These are phyloP conservation scores for Fraxinus quadrangulata DNA, from an alignment of 257 asterid species.

Conservation along the genomic window DNA sequence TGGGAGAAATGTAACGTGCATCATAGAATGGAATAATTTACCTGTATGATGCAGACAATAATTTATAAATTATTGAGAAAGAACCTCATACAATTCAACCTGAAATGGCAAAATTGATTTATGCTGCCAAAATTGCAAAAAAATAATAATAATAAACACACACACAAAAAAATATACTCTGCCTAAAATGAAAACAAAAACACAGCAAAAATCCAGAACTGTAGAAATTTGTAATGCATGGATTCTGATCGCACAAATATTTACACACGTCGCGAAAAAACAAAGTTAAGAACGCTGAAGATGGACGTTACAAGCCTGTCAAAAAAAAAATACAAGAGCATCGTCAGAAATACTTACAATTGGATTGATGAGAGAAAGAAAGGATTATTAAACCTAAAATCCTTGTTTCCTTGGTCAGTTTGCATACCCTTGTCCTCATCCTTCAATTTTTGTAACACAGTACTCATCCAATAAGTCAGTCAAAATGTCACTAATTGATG, in stretches of 20 bases:
- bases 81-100: not conserved
- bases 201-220: not conserved
- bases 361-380: not conserved
- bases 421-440: not conserved
- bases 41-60: not conserved
- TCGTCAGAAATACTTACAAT: too few relatives aligned
- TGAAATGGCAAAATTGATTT: not conserved
- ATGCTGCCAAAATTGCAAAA: not conserved
- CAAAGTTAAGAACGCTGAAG: too few relatives aligned
- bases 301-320: too few relatives aligned
- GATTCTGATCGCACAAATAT: not conserved
- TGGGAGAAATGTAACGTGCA: conserved; percentile 30
- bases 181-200: not conserved
- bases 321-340: too few relatives aligned
- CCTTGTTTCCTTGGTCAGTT: not conserved
- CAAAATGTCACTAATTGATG: not conserved
- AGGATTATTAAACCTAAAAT: not conserved
- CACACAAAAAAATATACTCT: not conserved
- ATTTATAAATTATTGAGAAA: not conserved
- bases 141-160: too few relatives aligned
- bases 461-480: not conserved
- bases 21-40: not conserved
- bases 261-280: not conserved
- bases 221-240: not conserved
- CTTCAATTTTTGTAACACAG: not conserved